Evolutionary conservation across 306 rosid species (phyloP).

Genomic region (Datisca glomerata): DNA sequence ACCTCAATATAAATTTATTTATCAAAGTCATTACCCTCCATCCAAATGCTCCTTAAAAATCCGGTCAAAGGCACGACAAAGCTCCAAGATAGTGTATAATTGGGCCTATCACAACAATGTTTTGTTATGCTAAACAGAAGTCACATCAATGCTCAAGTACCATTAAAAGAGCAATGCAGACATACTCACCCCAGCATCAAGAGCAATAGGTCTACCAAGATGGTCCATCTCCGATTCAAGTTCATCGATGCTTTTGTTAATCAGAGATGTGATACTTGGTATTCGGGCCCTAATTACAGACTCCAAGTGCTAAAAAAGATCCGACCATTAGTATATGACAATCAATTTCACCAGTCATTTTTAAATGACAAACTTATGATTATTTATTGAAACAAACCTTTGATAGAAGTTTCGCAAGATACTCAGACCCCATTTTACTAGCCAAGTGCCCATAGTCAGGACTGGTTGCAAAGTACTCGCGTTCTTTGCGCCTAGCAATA

Average conservation of each 20-base stretch:
- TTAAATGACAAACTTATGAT: neutral
- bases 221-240: constrained; percentile 86
- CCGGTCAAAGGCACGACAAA: constrained; percentile 90
- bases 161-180: constrained; percentile 4
- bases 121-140: constrained; percentile 2
- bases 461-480: constrained; percentile 83
- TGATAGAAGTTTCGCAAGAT: constrained; percentile 94
- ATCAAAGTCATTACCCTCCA: constrained; percentile 94
- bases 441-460: constrained; percentile 88
- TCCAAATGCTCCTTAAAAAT: constrained; percentile 97
- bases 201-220: constrained; percentile 79
- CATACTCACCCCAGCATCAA: constrained; percentile 79
- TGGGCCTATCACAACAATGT: constrained; percentile 53
- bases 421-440: constrained; percentile 89
- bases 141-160: too few relatives aligned
- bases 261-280: constrained; percentile 69
- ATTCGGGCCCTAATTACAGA: constrained; percentile 63
- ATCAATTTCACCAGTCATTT: too few relatives aligned
- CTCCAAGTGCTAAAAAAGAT: constrained; percentile 67
- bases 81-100: constrained; percentile 81
- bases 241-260: constrained; percentile 77
- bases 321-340: constrained; percentile 12
- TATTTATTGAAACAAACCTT: constrained; percentile 36
- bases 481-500: constrained; percentile 79
- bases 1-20: too few relatives aligned